phyloP scores from a whole-genome alignment of 345 rosid genomes.

The Hypericum perforatum region DNA sequence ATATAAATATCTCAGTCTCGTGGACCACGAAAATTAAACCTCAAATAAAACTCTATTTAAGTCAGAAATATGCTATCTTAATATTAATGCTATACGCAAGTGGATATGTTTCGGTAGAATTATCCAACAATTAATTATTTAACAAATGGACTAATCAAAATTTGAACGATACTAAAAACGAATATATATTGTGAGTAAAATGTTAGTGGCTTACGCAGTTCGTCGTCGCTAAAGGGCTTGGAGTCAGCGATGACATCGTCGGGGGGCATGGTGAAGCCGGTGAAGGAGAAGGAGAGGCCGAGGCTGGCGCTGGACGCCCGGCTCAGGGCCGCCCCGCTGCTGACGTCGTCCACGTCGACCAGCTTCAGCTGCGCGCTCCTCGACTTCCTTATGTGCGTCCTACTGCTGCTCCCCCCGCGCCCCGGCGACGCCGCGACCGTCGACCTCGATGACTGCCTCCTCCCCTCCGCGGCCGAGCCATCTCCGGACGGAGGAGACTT shows the following conservation, averaged over 20 bases:
- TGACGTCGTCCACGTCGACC: constrained; percentile 60
- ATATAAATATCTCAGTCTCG: too few species aligned
- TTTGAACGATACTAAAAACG: too few species aligned
- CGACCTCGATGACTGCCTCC: constrained; percentile 49
- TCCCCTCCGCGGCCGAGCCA: constrained; percentile 7
- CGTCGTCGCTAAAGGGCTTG: constrained; percentile 82
- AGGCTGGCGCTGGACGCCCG: constrained; percentile 94
- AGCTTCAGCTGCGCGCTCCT: constrained; percentile 71
- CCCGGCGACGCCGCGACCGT: constrained; percentile 58
- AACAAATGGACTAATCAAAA: too few species aligned
- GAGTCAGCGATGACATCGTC: constrained; percentile 63
- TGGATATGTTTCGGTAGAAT: too few species aligned
- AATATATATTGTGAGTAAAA: too few species aligned
- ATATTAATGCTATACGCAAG: too few species aligned
- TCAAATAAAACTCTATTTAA: too few species aligned
- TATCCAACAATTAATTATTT: too few species aligned
- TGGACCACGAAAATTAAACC: too few species aligned
- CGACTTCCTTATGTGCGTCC: constrained; percentile 72
- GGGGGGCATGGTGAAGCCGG: constrained; percentile 78
- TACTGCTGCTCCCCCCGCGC: constrained; percentile 28
- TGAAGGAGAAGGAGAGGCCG: constrained; percentile 86
- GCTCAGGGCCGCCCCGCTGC: constrained; percentile 82
- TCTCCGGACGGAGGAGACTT: constrained; percentile 41
- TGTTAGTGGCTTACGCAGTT: constrained; percentile 49
- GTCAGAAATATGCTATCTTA: too few species aligned